phyloP scores from a whole-genome alignment of 495 filamentous ascomycete genomes.

The Penicillium goetzii region DNA sequence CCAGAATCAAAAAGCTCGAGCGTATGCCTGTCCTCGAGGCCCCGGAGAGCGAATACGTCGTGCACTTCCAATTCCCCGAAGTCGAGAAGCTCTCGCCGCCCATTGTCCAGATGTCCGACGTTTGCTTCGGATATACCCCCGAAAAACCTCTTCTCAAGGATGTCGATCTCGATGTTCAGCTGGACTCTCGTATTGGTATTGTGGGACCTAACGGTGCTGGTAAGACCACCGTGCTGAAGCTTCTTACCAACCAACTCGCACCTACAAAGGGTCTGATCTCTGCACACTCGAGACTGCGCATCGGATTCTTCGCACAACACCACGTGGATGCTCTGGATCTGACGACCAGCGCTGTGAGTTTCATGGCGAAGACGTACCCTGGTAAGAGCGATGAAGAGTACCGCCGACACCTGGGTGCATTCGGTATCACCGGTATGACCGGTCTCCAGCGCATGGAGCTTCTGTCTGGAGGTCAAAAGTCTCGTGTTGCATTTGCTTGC shows the following conservation, averaged over 20 bases:
- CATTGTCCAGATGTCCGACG: slow-evolving; percentile 94
- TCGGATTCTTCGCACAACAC: slow-evolving; percentile 98
- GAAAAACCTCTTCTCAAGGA: slow-evolving; percentile 81
- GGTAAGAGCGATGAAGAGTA: slow-evolving; percentile 97
- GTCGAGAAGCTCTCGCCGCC: slow-evolving; percentile 97
- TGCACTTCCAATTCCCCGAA: slow-evolving; percentile 97
- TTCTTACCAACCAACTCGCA: slow-evolving; percentile 84
- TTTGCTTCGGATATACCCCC: slow-evolving; percentile 85
- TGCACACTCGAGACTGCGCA: slow-evolving; percentile 79
- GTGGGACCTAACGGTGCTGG: slow-evolving; percentile 98
- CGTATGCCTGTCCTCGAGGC: slow-evolving; percentile 90
- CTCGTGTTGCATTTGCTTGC: slow-evolving; percentile 95
- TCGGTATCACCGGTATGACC: slow-evolving; percentile 97
- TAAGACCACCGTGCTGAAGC: slow-evolving; percentile 95
- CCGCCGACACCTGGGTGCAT: slow-evolving; percentile 91
- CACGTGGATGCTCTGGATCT: slow-evolving; percentile 97
- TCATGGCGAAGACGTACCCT: slow-evolving; percentile 91
- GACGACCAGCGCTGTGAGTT: slow-evolving; percentile 82
- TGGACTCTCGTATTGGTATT: slow-evolving; percentile 97
- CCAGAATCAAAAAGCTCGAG: slow-evolving; percentile 97
- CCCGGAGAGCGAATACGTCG: slow-evolving; percentile 91
- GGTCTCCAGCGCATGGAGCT: slow-evolving; percentile 95
- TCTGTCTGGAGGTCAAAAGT: slow-evolving; percentile 97
- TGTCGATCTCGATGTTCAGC: slow-evolving; percentile 94
- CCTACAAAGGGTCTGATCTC: slow-evolving; percentile 82